Evolutionary conservation across 1,284 basidiomycete species (phyloP).

Genomic region (Agaricales sp.): DNA sequence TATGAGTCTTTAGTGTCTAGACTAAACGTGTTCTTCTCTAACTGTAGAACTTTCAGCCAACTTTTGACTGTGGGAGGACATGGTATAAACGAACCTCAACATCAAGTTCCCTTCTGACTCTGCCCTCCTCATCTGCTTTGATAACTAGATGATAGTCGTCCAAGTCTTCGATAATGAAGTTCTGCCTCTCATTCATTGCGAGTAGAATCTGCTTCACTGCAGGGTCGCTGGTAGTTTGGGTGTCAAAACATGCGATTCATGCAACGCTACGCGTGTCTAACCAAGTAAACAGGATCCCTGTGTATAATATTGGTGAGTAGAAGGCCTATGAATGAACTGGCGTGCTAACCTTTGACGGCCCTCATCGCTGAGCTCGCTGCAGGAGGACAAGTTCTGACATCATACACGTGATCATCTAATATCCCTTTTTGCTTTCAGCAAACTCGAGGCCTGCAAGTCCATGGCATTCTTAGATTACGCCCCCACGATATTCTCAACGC

Average conservation of each 20-base stretch:
- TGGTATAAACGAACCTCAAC: constrained; percentile 48
- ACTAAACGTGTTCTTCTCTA: constrained; percentile 39
- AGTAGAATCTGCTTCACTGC: constrained; percentile 87
- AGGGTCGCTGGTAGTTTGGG: constrained; percentile 71
- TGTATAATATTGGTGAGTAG: too few species aligned
- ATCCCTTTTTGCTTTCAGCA: too few species aligned
- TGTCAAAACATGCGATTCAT: constrained; percentile 4
- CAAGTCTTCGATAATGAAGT: constrained; percentile 81
- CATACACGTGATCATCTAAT: too few species aligned
- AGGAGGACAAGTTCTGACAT: too few species aligned
- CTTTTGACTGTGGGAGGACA: constrained; percentile 10
- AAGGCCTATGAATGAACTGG: background rate
- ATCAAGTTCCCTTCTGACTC: constrained; percentile 64
- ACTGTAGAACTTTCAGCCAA: constrained; percentile 14
- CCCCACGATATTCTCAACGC: constrained; percentile 18
- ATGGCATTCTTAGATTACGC: background rate
- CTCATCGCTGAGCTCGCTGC: constrained; percentile 38
- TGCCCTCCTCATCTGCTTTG: constrained; percentile 70
- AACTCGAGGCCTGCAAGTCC: too few species aligned
- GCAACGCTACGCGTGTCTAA: constrained; percentile 26
- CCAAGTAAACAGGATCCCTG: constrained; percentile 71
- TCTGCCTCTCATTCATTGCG: constrained; percentile 67
- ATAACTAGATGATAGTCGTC: constrained; percentile 82
- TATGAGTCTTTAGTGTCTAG: constrained; percentile 19
- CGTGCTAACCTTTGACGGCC: constrained; percentile 51